Evolutionary conservation across 768 basidiomycete genomes (phyloP), one percentile per base, ranked within the genome.

Genomic region (Leucosporidium scottii): DNA sequence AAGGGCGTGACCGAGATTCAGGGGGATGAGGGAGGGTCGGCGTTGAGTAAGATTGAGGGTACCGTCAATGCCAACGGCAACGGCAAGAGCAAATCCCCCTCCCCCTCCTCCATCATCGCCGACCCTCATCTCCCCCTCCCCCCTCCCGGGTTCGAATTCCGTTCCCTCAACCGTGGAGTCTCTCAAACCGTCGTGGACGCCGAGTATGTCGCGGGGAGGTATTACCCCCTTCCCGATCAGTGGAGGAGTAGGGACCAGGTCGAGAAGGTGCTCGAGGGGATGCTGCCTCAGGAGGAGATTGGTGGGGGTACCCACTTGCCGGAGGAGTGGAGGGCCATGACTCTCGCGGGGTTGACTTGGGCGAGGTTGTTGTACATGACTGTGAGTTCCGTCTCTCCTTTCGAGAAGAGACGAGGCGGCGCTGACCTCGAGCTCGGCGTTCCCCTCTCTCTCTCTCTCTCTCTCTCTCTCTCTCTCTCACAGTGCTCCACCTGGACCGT

Each of bases 151-250:
- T 90, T 82, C 77, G 82, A 81, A 69, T 91, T 90, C 78, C 83
- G 87, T 23, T 81, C 84, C 0, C 85, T 92, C 64, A 80, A 90
- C 84, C 10, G 86, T 83, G 0, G 76, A 83, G 67, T 88, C 91
- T 77, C 39, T 83, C 83, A 21, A 83, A 87, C 25, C 70, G 39
- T 44, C 39, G 15, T 90, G n/a, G 85, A 85, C 4, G 80, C 91
- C 51, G 83, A 85, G 47, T 79, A 90, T 57, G 81, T 93, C 68
- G 85, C 85, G 39, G 91, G 91, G 39, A 82, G 91, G 64, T 92
- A 92, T 76, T 92, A 92, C 75, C 87, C 90, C 1, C 48, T 72
- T 8, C 62, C 70, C 10, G 12, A 25, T 3, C 15, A 18, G n/a
- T 31, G 57, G 13, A 21, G 63, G 51, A 8, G 34, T 20, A 13